Evolutionary conservation across 1,284 basidiomycete species (phyloP).

Genomic region (Coniferiporia weirii): DNA sequence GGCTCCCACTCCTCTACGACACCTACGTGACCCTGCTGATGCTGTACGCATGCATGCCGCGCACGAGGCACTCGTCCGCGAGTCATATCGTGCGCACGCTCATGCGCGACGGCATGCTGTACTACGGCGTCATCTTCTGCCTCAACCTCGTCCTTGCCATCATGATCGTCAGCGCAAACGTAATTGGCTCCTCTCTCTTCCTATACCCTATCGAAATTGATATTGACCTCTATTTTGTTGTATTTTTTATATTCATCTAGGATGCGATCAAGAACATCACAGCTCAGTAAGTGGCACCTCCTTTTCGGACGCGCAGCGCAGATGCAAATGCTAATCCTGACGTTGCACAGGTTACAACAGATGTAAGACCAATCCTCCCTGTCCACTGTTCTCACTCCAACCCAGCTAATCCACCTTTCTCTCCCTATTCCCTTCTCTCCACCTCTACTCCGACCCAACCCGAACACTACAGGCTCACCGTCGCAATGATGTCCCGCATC

Average conservation of each 20-base stretch:
- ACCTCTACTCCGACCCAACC: no score
- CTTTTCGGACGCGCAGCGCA: background rate
- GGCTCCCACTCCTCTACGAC: constrained; percentile 13
- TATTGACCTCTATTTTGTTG: background rate
- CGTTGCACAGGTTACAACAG: background rate
- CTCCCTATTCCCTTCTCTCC: no score
- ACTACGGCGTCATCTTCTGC: background rate
- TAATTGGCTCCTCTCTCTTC: background rate
- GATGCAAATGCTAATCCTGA: background rate
- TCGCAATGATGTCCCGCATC: no score
- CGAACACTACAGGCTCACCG: no score
- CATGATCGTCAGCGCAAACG: constrained; percentile 15
- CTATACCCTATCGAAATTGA: background rate
- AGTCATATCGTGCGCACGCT: background rate
- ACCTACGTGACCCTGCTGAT: constrained; percentile 7
- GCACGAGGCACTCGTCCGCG: background rate
- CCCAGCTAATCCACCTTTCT: no score
- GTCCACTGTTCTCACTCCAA: no score
- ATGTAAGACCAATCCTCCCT: background rate
- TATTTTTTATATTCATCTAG: background rate
- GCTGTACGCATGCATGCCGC: background rate
- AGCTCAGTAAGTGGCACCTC: constrained; percentile 11
- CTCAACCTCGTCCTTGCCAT: background rate
- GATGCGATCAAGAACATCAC: constrained; percentile 14
- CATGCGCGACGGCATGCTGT: background rate